Evolutionary conservation across 345 rosid genomes (phyloP).

Genomic region (Barbarea vulgaris): DNA sequence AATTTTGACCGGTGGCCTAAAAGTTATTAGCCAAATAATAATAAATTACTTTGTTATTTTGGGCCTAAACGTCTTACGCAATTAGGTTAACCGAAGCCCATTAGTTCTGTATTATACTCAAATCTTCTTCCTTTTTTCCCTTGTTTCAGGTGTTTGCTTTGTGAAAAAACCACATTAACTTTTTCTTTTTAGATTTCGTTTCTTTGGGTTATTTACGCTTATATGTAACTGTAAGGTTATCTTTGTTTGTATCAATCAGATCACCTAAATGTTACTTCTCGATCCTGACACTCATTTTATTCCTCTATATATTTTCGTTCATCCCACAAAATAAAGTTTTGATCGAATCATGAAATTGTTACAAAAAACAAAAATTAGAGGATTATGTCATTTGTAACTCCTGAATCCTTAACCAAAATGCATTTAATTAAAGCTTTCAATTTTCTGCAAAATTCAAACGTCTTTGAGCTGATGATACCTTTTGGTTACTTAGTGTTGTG

Average conservation of each 20-base stretch:
- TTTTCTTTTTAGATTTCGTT: no score
- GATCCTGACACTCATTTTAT: neutral
- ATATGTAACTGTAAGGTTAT: no score
- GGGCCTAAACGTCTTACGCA: no score
- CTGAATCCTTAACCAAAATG: neutral
- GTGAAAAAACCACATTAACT: neutral
- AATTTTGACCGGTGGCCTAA: neutral
- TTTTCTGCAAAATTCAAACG: slow-evolving; percentile 19
- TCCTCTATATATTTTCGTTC: neutral
- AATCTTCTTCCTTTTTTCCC: no score
- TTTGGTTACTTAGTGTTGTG: slow-evolving; percentile 62
- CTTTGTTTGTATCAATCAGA: no score
- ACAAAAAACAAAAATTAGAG: neutral
- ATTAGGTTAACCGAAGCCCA: neutral
- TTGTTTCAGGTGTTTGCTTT: no score
- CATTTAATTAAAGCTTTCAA: neutral
- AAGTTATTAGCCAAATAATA: neutral
- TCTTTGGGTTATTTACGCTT: no score
- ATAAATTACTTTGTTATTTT: no score
- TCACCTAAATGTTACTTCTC: no score
- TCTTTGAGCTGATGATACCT: slow-evolving; percentile 23
- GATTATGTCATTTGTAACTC: neutral
- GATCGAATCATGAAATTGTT: neutral
- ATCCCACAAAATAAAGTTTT: neutral
- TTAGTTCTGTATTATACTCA: no score